These are phyloP conservation scores for Bolboschoenus planiculmis DNA, from an alignment of 176 grass and related monocot species.

Conservation along the genomic window DNA sequence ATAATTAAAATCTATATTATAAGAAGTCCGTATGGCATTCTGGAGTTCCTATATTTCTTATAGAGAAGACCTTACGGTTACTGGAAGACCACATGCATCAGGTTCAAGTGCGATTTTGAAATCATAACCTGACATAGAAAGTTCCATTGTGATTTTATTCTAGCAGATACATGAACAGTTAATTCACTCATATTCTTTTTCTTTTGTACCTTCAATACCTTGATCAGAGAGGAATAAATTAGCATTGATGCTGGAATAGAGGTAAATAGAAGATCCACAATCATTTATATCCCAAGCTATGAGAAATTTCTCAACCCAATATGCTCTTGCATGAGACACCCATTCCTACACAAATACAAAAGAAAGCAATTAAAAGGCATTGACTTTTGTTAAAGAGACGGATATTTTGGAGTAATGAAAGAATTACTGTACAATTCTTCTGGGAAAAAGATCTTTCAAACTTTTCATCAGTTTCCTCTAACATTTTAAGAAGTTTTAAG, in stretches of 20 bases:
- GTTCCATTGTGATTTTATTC: neutral
- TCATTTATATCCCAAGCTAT: constrained; percentile 62
- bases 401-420: neutral
- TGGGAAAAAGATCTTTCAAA: neutral
- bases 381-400: neutral
- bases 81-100: constrained; percentile 45
- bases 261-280: constrained; percentile 36
- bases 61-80: constrained; percentile 33
- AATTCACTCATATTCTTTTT: neutral
- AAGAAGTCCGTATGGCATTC: neutral
- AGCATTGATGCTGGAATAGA: constrained; percentile 61
- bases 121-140: constrained; percentile 60
- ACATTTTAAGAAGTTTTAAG: neutral
- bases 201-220: constrained; percentile 45
- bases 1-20: neutral
- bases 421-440: neutral
- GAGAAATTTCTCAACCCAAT: constrained; percentile 51
- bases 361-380: neutral
- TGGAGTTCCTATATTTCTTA: neutral
- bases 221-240: constrained; percentile 26
- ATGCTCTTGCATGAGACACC: constrained; percentile 53
- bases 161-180: neutral
- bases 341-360: constrained; percentile 32
- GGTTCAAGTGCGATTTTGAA: constrained; percentile 56
- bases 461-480: neutral